These are phyloP conservation scores for Penicillium odoratum DNA, from an alignment of 495 filamentous ascomycete species.

Conservation along the genomic window DNA sequence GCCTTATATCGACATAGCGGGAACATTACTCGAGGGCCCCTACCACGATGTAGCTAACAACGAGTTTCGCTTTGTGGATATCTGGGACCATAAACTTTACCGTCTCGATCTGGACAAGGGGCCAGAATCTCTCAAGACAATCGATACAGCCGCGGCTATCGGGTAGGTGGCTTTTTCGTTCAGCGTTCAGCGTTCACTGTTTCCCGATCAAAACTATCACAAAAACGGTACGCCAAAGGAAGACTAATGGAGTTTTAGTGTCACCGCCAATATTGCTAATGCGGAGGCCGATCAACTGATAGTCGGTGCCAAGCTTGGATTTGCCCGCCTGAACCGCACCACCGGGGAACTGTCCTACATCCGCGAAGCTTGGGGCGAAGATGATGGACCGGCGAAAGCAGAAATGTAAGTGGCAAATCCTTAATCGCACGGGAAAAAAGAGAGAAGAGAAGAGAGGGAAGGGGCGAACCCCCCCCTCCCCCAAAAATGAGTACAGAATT, in stretches of 20 bases:
- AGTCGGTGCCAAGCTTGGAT: constrained; percentile 78
- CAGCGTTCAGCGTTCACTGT: not conserved
- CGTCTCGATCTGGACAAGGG: constrained; percentile 66
- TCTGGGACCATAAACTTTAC: constrained; percentile 76
- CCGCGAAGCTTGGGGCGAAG: constrained; percentile 55
- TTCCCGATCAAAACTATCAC: not conserved
- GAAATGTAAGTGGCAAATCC: constrained; percentile 40
- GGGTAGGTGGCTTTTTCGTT: constrained; percentile 39
- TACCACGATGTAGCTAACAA: constrained; percentile 69
- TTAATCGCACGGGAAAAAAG: not conserved
- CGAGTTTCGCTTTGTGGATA: constrained; percentile 85
- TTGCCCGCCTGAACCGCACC: constrained; percentile 69
- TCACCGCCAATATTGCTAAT: constrained; percentile 77
- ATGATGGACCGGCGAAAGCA: constrained; percentile 43
- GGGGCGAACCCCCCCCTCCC: not conserved
- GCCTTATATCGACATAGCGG: constrained; percentile 75
- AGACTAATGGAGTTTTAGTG: constrained; percentile 40
- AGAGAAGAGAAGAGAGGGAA: not conserved
- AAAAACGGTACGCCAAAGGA: not conserved
- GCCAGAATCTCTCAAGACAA: constrained; percentile 60
- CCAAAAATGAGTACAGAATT: constrained; percentile 1
- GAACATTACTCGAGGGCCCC: constrained; percentile 79
- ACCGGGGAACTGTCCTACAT: constrained; percentile 64
- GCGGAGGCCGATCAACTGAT: constrained; percentile 64
- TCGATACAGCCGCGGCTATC: constrained; percentile 66